Evolutionary conservation across 208 protist genomes (phyloP), one percentile per base, ranked within the genome.

Genomic region (Phytomonas francai): DNA sequence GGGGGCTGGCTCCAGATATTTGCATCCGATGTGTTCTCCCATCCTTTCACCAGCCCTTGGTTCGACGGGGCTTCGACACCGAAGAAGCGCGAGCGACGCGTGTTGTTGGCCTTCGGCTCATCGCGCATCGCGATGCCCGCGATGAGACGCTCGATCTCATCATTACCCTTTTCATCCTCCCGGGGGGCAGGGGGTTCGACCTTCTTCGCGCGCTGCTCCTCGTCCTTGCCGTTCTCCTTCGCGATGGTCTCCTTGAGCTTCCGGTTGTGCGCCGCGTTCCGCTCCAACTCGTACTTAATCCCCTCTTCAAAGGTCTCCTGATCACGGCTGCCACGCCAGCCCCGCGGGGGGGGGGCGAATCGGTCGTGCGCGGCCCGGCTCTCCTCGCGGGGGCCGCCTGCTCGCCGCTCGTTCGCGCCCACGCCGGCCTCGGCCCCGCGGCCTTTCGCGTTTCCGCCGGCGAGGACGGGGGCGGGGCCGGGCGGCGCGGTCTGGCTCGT

Each of bases 221-320:
- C 70, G 0, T 58, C 59, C 67, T 78, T 78, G 29, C 72, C 30
- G 29, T 83, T 64, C 69, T 92, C 85, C n/a, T 73, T 63, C 59
- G 81, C 77, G 61, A 93, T 84, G 39, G 81, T 89, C 62, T 88
- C 83, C 45, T 86, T 75, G n/a, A 95, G 65, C 9, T 77, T 62
- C 29, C 78, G 75, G 30, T 79, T 71, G 60, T 95, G 86, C 36
- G 77, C 74, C 0, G 85, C 87, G 64, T 72, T 89, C 39, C 78
- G 84, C 75, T 89, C 80, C 63, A 93, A 77, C 64, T 95, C 87
- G 67, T 95, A 95, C 72, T 83, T 73, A 71, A 87, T 81, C 0
- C 89, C 89, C 65, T 88, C 84, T 34, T 93, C 89, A 61, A 95
- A 95, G 9, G 89, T 87, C 64, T 95, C 89, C 58, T 88, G 72